phyloP scores from a whole-genome alignment of 768 basidiomycete species.

The Auricularia heimuer region DNA sequence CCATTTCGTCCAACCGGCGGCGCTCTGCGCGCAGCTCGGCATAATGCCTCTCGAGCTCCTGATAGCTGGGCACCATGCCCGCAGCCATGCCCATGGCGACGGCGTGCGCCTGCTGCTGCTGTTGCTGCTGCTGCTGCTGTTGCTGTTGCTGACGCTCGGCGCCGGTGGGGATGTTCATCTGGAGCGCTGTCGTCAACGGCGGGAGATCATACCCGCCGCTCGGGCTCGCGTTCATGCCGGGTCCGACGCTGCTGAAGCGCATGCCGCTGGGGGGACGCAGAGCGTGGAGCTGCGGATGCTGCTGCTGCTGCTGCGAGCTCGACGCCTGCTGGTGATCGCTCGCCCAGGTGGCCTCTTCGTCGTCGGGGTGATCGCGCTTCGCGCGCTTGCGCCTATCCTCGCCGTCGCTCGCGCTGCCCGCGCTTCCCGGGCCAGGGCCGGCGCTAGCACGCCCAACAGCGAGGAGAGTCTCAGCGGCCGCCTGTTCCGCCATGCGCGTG shows the following conservation, averaged over 20 bases:
- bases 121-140: not conserved
- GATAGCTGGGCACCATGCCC: slow-evolving; percentile 32
- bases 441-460: slow-evolving; percentile 53
- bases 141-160: not conserved
- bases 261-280: not conserved
- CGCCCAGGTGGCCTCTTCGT: slow-evolving; percentile 21
- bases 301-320: not conserved
- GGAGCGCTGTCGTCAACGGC: slow-evolving; percentile 25
- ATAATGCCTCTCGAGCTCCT: slow-evolving; percentile 68
- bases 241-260: not conserved
- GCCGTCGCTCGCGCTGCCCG: slow-evolving; percentile 21
- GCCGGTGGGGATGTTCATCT: not conserved
- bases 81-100: not conserved
- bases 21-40: slow-evolving; percentile 52
- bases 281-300: not conserved
- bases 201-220: slow-evolving; percentile 53
- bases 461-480: slow-evolving; percentile 81
- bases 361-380: slow-evolving; percentile 40
- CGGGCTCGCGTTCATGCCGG: slow-evolving; percentile 2
- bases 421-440: not conserved
- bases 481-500: slow-evolving; percentile 63
- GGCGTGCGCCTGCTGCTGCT: not conserved
- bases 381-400: slow-evolving; percentile 48
- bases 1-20: slow-evolving; percentile 58
- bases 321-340: slow-evolving; percentile 1